A percentile compares a stretch with the other conserved stretches of the same genome.
phyloP scores from a whole-genome alignment of 1,284 basidiomycete genomes.

The Cryptococcus hybrid region DNA sequence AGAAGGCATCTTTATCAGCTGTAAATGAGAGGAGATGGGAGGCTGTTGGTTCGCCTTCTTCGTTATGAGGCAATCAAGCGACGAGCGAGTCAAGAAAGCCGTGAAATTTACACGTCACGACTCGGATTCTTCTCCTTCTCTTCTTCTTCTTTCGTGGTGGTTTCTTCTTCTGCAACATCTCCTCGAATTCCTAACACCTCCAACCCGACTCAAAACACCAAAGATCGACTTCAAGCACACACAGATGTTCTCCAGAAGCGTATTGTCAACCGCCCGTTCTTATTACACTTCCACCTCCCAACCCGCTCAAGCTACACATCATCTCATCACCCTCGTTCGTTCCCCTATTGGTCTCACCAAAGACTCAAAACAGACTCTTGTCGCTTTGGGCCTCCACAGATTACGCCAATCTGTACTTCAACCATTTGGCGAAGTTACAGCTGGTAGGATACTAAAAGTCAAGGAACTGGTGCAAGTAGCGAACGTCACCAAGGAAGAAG shows the following conservation, averaged over 20 bases:
- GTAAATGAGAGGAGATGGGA: no score
- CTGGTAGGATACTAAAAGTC: slow-evolving; percentile 54
- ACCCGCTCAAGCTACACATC: slow-evolving; percentile 32
- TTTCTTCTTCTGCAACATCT: background rate
- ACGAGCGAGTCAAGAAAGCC: background rate
- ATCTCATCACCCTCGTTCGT: slow-evolving; percentile 54
- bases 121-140: background rate
- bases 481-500: slow-evolving; percentile 49
- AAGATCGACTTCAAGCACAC: background rate
- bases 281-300: slow-evolving; percentile 5
- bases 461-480: slow-evolving; percentile 57
- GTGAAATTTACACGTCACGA: background rate
- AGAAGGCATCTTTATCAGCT: no score
- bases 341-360: slow-evolving; percentile 54
- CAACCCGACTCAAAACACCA: background rate
- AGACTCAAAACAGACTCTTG: slow-evolving; percentile 46
- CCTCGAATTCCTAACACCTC: slow-evolving; percentile 3
- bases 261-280: slow-evolving; percentile 1
- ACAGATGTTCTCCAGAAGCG: background rate
- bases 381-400: slow-evolving; percentile 51
- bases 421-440: slow-evolving; percentile 43
- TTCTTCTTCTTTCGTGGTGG: no score
- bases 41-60: no score
- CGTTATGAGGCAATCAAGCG: no score
- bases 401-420: slow-evolving; percentile 53